These are phyloP conservation scores for Pinus albicaulis DNA, from an alignment of 75 land plant genomes.

Conservation along the genomic window DNA sequence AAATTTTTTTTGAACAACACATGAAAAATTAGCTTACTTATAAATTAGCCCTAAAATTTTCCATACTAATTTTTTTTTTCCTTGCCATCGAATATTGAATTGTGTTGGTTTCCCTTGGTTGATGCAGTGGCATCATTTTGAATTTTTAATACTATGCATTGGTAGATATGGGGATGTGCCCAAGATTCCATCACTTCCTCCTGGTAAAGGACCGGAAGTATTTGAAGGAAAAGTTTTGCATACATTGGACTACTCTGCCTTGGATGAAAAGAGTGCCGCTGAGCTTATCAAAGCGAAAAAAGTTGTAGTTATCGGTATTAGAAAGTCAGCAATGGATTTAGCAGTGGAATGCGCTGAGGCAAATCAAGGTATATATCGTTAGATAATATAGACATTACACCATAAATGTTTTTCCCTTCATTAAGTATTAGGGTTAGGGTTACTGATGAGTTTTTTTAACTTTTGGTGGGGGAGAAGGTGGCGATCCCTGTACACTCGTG, in stretches of 20 bases:
- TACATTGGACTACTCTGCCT: conserved; percentile 61
- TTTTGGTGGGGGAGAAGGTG: conserved; percentile 29
- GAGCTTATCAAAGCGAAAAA: conserved; percentile 52
- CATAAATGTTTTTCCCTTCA: too few species aligned
- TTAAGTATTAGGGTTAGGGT: too few species aligned
- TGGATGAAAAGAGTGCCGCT: conserved; percentile 28
- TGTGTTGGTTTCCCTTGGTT: too few species aligned
- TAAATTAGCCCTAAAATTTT: too few species aligned
- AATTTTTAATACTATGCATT: conserved; percentile 62
- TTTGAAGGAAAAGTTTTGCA: too few species aligned
- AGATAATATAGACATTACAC: too few species aligned
- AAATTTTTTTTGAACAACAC: too few species aligned
- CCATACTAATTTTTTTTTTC: too few species aligned
- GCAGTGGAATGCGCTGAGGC: conserved; percentile 74
- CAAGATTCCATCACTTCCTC: conserved; percentile 46
- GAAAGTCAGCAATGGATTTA: conserved; percentile 76
- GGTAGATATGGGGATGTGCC: conserved; percentile 22
- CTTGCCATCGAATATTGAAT: too few species aligned
- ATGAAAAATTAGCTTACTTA: too few species aligned
- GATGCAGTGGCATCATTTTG: conserved; percentile 49
- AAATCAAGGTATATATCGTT: conserved; percentile 58
- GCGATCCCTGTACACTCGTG: conserved; percentile 74
- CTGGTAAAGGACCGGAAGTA: conserved; percentile 16
- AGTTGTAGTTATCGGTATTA: conserved; percentile 64
- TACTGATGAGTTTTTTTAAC: too few species aligned